These are phyloP conservation scores for Gomphus bonarii DNA, from an alignment of 1,284 basidiomycete genomes.

Conservation along the genomic window DNA sequence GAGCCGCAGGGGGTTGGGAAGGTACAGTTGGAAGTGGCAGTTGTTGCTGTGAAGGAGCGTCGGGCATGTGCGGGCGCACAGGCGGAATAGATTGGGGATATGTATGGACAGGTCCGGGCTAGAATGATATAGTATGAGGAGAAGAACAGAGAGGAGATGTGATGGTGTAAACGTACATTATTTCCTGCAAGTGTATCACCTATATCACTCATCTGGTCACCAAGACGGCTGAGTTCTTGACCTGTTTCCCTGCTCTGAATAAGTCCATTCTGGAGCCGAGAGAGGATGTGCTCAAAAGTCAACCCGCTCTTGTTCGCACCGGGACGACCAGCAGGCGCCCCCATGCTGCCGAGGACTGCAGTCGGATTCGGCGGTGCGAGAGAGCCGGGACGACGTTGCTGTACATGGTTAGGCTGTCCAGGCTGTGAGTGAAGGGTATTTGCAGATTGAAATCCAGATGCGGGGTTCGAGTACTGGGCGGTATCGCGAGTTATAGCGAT, in stretches of 20 bases:
- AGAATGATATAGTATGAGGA: neutral
- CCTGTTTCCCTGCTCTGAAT: conserved; percentile 92
- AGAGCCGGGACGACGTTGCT: conserved; percentile 31
- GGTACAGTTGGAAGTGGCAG: conserved; percentile 31
- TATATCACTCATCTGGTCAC: conserved; percentile 81
- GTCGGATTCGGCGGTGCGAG: conserved; percentile 26
- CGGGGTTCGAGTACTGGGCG: conserved; percentile 1
- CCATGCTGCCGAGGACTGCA: conserved; percentile 55
- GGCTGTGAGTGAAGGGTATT: conserved; percentile 15
- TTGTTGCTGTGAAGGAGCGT: conserved; percentile 11
- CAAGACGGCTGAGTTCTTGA: conserved; percentile 76
- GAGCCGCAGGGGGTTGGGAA: conserved; percentile 27
- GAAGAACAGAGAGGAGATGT: conserved; percentile 1
- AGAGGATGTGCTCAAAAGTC: conserved; percentile 76
- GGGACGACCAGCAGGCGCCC: conserved; percentile 61
- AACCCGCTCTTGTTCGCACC: conserved; percentile 58
- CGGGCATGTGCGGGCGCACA: conserved; percentile 5
- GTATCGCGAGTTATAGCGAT: conserved; percentile 42
- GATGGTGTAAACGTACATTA: conserved; percentile 38
- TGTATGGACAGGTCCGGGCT: conserved; percentile 22
- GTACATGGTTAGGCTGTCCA: conserved; percentile 18
- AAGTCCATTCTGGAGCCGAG: conserved; percentile 76
- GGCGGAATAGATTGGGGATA: conserved; percentile 12
- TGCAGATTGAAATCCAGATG: conserved; percentile 13
- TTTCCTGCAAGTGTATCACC: conserved; percentile 87